These are phyloP conservation scores for Hanseniaspora vineae DNA, from an alignment of 805 yeast species.

Conservation along the genomic window DNA sequence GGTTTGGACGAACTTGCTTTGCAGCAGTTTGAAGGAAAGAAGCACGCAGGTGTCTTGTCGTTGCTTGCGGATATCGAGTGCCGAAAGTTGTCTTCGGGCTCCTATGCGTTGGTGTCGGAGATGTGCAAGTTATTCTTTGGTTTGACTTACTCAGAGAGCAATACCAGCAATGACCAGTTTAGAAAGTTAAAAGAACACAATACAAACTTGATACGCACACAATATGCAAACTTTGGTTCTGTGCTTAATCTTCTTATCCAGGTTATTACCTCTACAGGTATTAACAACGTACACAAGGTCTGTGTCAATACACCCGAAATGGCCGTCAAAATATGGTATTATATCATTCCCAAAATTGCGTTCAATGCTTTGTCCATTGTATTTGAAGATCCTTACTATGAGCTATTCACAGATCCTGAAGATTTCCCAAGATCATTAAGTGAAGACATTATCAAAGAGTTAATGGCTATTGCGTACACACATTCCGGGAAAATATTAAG, in stretches of 20 bases:
- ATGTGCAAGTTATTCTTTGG: conserved; percentile 17
- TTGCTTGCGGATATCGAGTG: conserved; percentile 20
- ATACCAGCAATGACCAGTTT: no score
- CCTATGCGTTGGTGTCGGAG: conserved; percentile 20
- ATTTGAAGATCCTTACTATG: conserved; percentile 21
- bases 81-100: conserved; percentile 20
- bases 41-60: conserved; percentile 13
- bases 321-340: conserved; percentile 20
- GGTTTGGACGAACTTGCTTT: conserved; percentile 16
- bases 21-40: neutral
- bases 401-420: conserved; percentile 8
- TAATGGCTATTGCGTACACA: conserved; percentile 13
- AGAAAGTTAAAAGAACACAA: no score
- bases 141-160: conserved; percentile 8
- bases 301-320: conserved; percentile 7
- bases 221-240: neutral
- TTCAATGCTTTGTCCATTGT: conserved; percentile 21
- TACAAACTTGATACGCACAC: neutral
- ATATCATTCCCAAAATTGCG: conserved; percentile 19
- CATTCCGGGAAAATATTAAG: conserved; percentile 10
- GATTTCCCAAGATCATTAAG: conserved; percentile 13
- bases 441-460: conserved; percentile 17
- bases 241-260: conserved; percentile 6
- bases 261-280: conserved; percentile 5
- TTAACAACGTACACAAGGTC: neutral